phyloP scores from a whole-genome alignment of 2,329 filamentous ascomycete genomes.

The Chalara sp. region DNA sequence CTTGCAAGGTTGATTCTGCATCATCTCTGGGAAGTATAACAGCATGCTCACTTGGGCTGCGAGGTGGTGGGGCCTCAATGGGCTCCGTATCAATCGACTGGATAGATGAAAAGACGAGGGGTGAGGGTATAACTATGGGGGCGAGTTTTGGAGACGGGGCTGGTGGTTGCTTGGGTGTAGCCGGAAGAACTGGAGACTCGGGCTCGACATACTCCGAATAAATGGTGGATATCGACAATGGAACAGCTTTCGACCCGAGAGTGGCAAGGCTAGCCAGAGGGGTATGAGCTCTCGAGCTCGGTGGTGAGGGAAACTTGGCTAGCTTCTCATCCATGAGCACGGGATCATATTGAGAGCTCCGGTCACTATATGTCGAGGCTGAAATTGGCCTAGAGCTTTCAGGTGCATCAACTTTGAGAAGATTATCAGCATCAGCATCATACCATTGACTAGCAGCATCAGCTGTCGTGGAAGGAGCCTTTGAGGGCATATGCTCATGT shows the following conservation, averaged over 20 bases:
- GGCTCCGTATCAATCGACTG: slow-evolving; percentile 24
- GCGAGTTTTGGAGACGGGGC: slow-evolving; percentile 20
- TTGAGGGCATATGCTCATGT: slow-evolving; percentile 12
- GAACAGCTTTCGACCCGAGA: slow-evolving; percentile 8
- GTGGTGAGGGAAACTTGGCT: slow-evolving; percentile 48
- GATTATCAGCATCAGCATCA: slow-evolving; percentile 16
- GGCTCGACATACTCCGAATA: slow-evolving; percentile 29
- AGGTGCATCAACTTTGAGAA: slow-evolving; percentile 14
- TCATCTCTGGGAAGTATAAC: slow-evolving; percentile 48
- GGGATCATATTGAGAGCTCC: slow-evolving; percentile 42
- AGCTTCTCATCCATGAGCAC: slow-evolving; percentile 44
- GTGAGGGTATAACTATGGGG: slow-evolving; percentile 14
- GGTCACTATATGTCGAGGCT: slow-evolving; percentile 42
- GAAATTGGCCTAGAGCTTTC: slow-evolving; percentile 37
- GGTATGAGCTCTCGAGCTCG: slow-evolving; percentile 30
- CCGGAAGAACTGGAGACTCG: slow-evolving; percentile 4
- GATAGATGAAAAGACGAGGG: slow-evolving; percentile 24
- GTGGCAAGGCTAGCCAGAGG: slow-evolving; percentile 16
- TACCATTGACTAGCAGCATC: slow-evolving; percentile 26
- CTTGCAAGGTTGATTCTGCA: slow-evolving; percentile 21
- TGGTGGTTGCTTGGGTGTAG: slow-evolving; percentile 1
- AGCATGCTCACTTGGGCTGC: slow-evolving; percentile 46
- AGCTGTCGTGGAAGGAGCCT: slow-evolving; percentile 14
- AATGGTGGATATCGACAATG: slow-evolving; percentile 28
- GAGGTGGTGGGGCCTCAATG: slow-evolving; percentile 28